phyloP scores from a whole-genome alignment of 208 protist species.

The Leishmania lainsoni region DNA sequence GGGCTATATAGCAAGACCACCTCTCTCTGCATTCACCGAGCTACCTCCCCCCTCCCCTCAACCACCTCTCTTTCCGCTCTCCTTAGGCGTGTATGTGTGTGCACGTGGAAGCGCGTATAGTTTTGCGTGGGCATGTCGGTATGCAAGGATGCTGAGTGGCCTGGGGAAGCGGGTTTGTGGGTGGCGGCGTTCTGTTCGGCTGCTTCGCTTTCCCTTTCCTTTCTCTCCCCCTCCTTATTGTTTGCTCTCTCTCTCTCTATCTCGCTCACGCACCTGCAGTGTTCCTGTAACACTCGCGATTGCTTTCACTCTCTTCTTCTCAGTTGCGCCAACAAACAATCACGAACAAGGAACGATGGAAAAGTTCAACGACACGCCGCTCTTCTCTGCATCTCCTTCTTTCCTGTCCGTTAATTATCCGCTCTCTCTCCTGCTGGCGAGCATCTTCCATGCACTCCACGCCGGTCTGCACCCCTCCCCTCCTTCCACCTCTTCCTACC shows the following conservation, averaged over 20 bases:
- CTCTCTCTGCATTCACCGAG: neutral
- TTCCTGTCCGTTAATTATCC: neutral
- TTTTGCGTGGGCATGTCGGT: neutral
- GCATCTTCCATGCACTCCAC: neutral
- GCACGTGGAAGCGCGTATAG: neutral
- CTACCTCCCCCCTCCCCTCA: neutral
- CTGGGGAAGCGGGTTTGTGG: neutral
- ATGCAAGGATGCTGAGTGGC: neutral
- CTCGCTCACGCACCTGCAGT: neutral
- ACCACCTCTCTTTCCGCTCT: neutral
- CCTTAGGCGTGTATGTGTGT: neutral
- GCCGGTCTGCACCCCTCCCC: neutral
- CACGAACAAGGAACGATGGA: neutral
- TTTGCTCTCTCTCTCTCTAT: constrained; percentile 1
- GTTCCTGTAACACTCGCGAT: neutral
- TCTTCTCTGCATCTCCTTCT: neutral
- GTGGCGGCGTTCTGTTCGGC: neutral
- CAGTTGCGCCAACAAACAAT: neutral
- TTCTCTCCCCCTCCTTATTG: neutral
- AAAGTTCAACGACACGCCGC: neutral
- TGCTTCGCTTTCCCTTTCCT: neutral
- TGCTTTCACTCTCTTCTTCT: neutral
- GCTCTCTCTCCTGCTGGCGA: neutral
- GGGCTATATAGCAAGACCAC: neutral
- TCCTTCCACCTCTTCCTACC: neutral